Conservation (phyloP, 73 alveolate genomes). For the Halteria grandinella region DNA sequence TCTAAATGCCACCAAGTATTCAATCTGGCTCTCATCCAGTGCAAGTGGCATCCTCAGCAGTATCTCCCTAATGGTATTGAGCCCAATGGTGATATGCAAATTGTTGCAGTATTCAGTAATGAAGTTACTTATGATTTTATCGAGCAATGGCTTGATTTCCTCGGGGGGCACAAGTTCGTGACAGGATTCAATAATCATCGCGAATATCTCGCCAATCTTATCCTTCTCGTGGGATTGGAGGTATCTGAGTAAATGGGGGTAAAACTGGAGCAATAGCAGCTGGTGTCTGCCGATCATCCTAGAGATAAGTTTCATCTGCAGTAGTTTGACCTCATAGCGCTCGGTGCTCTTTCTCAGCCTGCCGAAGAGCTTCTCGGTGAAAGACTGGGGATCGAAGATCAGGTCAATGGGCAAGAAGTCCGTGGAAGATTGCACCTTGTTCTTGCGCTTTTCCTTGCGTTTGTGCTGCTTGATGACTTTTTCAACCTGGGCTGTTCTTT, state of each 20-base stretch:
- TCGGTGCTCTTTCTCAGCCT: conserved; percentile 83
- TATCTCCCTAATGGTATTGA: conserved; percentile 86
- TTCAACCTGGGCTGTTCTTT: conserved; percentile 72
- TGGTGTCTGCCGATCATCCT: conserved; percentile 94
- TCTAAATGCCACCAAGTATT: conserved; percentile 80
- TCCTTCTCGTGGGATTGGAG: conserved; percentile 84
- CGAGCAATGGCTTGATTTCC: conserved; percentile 90
- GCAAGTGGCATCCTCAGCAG: conserved; percentile 89
- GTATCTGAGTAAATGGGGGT: conserved; percentile 76
- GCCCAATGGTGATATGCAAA: conserved; percentile 85
- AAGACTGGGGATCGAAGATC: conserved; percentile 85
- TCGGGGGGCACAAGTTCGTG: conserved; percentile 93
- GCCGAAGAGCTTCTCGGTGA: conserved; percentile 85
- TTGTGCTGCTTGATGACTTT: conserved; percentile 74
- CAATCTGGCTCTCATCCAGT: conserved; percentile 78
- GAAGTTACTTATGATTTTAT: conserved; percentile 81
- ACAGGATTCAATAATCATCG: conserved; percentile 91
- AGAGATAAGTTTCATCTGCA: conserved; percentile 85
- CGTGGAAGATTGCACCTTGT: conserved; percentile 62
- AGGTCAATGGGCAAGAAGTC: conserved; percentile 94
- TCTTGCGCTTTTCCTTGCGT: conserved; percentile 80
- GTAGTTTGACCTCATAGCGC: conserved; percentile 81
- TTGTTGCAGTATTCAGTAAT: conserved; percentile 87
- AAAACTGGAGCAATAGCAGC: conserved; percentile 79
- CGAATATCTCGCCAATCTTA: conserved; percentile 85